phyloP scores from a whole-genome alignment of 176 grass and related monocot species.

The maize (Zea mays) region Zm-B73-REFERENCE-NAM-5.0 NC_050096.1:276929501-276930000 shows the following conservation, averaged over 20 bases:
- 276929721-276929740: background rate
- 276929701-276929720: too few species aligned
- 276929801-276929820: background rate
- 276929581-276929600: background rate
- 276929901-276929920: background rate
- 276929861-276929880: constrained; percentile 13
- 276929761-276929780: background rate
- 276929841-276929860: background rate
- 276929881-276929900: background rate
- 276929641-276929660: background rate
- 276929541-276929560: background rate
- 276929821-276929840: too few species aligned
- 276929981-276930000: background rate
- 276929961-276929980: background rate
- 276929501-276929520: background rate
- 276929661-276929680: background rate
- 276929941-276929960: background rate
- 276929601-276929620: too few species aligned
- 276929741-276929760: background rate
- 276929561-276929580: background rate
- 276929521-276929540: background rate
- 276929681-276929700: background rate
- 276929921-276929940: background rate
- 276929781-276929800: background rate
- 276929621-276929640: background rate